Base-by-base conservation (phyloP, 768 basidiomycete species). In the Russula brevipes region DNA sequence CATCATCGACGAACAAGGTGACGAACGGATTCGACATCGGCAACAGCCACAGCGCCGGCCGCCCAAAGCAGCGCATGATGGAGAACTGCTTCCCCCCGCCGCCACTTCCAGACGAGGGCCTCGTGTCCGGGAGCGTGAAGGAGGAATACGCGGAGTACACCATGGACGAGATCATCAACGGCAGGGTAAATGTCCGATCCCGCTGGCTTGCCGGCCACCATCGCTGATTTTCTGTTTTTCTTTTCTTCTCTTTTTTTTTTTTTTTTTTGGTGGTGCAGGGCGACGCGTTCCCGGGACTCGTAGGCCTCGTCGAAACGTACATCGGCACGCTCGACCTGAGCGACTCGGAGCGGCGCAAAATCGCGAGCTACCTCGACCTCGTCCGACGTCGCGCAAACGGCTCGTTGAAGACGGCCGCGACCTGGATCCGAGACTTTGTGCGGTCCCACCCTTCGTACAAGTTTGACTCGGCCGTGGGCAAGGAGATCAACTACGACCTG, bases 401-500 rank as follows among this genome's bases (percentile, higher is more conserved):
- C 24, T 80, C 86, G 6, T 78, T 98, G 31, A 73, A 84, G 72
- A 98, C 97, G 0, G 84, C 92, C 7, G 97, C 97, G 11, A 85
- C 86, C 4, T 99, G 94, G 94, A 94, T 97, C 60, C 84, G 97
- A 41, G 81, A 89, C 52, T 98, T 98, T 75, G 89, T 99, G 47
- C 85, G 86, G 31, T 82, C 86, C 1, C 97, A 99, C 73, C 91
- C 95, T 8, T 82, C 78, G n/a, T 99, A 99, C 77, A 87, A 89
- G 73, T 81, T 84, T 54, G 94, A 99, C 76, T 96, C 94, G n/a
- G 88, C 89, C 55, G 92, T 99, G 19, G 88, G 81, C 55, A 82
- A 91, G 70, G 86, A 89, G 75, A 93, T 98, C 71, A 97, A 94
- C 71, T 97, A 95, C 72, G 97, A 99, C 75, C 81, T 99, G 33